Evolutionary conservation across 1,139 yeast species (phyloP), one percentile per base, ranked within the genome.

Genomic region (Meyerozyma athensensis): DNA sequence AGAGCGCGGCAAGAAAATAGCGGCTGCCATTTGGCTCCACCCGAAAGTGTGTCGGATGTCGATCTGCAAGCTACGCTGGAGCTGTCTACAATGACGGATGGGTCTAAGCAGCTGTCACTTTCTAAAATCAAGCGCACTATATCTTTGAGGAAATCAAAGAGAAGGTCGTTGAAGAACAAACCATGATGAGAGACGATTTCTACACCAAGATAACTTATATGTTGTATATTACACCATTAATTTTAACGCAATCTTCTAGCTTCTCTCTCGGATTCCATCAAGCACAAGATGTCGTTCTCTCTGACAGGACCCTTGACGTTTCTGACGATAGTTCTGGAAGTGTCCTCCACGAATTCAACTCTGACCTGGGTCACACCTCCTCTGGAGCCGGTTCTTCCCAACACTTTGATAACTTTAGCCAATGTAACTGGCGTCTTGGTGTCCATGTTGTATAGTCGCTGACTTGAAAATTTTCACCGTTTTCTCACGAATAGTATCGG

Each of bases 361-460:
- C 58, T 51, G 50, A 52, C 58, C 42, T 53, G 58, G 56, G 56
- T 53, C 50, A 53, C 58, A 50, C 56, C 58, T 50, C 58, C 58
- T 51, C 58, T 52, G 49, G 58, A 53, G 36, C 58, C 58, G 56
- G 58, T 53, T 52, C 58, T 52, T 34, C 58, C 58, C 49, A 53
- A 52, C 45, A 53, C 58, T 50, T 53, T 53, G 49, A 52, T 53
- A 47, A 53, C 58, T 49, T 52, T 53, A 46, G 58, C 58, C 48
- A 53, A 50, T 43, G 58, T 53, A 41, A 53, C 58, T 43, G 56
- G 58, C 45, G 58, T 53, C 46, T 53, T 53, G 44, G 56, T 48
- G 52, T 53, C 58, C 58, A 34, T 34, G 19, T 22, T 34, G 33
- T 26, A 14, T 34, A 12, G 19, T 45, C 40, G 12, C n/a, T 13